A percentile compares a stretch with the other conserved stretches of the same genome.
These are phyloP conservation scores for Malus sieversii DNA, from an alignment of 306 rosid genomes.

Conservation along the genomic window DNA sequence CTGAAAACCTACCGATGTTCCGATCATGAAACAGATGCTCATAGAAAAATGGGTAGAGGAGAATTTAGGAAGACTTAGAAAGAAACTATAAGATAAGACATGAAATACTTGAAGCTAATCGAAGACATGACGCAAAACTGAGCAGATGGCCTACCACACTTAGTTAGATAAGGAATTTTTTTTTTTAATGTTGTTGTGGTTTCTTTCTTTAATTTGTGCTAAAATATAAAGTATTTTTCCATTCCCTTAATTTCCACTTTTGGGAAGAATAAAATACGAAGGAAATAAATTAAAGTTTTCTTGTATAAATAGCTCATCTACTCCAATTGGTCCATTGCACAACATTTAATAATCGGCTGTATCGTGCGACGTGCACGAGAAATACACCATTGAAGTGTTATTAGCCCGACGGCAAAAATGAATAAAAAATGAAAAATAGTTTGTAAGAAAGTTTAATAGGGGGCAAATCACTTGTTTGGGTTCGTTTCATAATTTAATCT, in stretches of 20 bases:
- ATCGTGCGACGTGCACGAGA: neutral
- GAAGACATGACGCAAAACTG: rapidly evolving
- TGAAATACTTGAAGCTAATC: too few species aligned
- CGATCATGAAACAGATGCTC: too few species aligned
- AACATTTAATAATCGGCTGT: slow-evolving; percentile 1
- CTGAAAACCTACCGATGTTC: too few species aligned
- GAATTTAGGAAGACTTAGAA: rapidly evolving
- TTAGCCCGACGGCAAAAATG: neutral
- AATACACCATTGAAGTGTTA: neutral
- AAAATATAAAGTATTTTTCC: neutral
- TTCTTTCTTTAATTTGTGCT: neutral
- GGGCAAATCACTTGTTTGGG: too few species aligned
- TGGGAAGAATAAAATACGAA: neutral
- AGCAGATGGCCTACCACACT: rapidly evolving
- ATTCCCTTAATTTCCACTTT: neutral
- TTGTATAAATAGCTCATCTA: slow-evolving; percentile 2
- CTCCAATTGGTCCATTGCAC: neutral
- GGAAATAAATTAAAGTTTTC: neutral
- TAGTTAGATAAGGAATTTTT: too few species aligned
- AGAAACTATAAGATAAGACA: too few species aligned
- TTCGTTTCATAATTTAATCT: too few species aligned
- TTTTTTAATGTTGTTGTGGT: neutral
- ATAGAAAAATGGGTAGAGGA: too few species aligned
- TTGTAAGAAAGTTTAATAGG: too few species aligned
- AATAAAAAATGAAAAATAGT: neutral